phyloP scores from a whole-genome alignment of 164 flowering plant species.

The Platanus orientalis region DNA sequence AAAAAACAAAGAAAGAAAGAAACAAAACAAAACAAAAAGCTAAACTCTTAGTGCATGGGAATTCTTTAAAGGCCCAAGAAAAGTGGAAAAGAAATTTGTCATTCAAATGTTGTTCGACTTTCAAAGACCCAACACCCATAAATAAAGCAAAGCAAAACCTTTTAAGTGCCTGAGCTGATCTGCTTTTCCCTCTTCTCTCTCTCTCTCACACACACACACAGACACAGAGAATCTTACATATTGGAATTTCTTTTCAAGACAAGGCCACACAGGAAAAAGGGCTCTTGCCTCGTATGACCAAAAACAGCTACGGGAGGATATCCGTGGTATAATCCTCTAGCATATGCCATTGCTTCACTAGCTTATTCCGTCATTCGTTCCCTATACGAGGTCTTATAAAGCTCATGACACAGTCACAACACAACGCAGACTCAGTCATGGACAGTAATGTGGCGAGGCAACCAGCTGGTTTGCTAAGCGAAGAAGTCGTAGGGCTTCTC shows the following conservation, averaged over 20 bases:
- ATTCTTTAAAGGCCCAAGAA: too few species aligned
- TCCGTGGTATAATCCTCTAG: constrained; percentile 35
- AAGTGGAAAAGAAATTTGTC: too few species aligned
- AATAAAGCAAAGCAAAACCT: too few species aligned
- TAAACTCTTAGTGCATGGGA: too few species aligned
- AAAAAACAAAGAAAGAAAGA: too few species aligned
- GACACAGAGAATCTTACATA: constrained; percentile 18
- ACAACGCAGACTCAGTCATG: background rate
- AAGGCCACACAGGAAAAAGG: constrained; percentile 2
- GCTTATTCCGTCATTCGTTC: constrained; percentile 3
- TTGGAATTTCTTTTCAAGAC: constrained; percentile 4
- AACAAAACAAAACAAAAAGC: too few species aligned
- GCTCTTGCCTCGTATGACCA: background rate
- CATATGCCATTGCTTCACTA: constrained; percentile 25
- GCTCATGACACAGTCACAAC: background rate
- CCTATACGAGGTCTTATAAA: constrained; percentile 4
- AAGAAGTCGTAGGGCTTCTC: constrained; percentile 37
- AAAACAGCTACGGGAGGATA: constrained; percentile 24
- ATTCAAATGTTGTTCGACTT: too few species aligned
- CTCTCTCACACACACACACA: background rate
- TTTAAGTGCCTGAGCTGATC: too few species aligned
- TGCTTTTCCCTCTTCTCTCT: too few species aligned
- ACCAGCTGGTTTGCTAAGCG: constrained; percentile 18
- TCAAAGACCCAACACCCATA: too few species aligned
- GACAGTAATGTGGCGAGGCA: background rate